Percentiles rank a stretch among this genome's conserved stretches.
phyloP scores from a whole-genome alignment of 1,139 yeast species.

The Geotrichum carabidarum region DNA sequence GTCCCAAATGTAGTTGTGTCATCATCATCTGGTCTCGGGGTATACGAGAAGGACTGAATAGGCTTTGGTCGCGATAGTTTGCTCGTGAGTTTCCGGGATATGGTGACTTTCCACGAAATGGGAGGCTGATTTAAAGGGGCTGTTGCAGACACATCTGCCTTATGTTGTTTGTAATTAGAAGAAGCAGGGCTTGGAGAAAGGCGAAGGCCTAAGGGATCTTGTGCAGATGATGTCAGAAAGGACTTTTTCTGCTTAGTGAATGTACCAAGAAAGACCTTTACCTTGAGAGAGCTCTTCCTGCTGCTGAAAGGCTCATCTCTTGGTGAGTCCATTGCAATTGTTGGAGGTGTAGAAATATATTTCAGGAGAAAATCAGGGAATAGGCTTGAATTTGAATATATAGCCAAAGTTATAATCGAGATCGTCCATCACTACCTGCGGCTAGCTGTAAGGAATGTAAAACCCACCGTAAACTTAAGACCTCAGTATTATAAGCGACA shows the following conservation, averaged over 20 bases:
- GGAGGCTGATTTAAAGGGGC: neutral
- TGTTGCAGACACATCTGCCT: neutral
- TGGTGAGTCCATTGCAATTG: neutral
- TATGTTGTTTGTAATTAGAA: neutral
- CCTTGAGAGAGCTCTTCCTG: constrained; percentile 2
- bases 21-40: constrained; percentile 1
- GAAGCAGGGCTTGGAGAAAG: neutral
- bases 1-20: constrained; percentile 1
- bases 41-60: constrained; percentile 5
- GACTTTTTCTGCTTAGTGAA: neutral
- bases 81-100: neutral
- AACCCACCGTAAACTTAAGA: too few species aligned
- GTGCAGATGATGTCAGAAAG: neutral
- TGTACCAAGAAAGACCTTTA: neutral
- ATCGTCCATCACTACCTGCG: too few species aligned
- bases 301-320: neutral
- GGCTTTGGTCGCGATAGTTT: neutral
- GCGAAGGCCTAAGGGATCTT: neutral
- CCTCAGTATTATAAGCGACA: too few species aligned
- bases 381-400: too few species aligned
- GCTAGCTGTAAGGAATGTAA: too few species aligned
- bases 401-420: too few species aligned
- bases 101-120: constrained; percentile 4
- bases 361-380: too few species aligned
- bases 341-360: too few species aligned